Conservation (phyloP, 2,329 filamentous ascomycete genomes). For the Colletotrichum somersetense region DNA sequence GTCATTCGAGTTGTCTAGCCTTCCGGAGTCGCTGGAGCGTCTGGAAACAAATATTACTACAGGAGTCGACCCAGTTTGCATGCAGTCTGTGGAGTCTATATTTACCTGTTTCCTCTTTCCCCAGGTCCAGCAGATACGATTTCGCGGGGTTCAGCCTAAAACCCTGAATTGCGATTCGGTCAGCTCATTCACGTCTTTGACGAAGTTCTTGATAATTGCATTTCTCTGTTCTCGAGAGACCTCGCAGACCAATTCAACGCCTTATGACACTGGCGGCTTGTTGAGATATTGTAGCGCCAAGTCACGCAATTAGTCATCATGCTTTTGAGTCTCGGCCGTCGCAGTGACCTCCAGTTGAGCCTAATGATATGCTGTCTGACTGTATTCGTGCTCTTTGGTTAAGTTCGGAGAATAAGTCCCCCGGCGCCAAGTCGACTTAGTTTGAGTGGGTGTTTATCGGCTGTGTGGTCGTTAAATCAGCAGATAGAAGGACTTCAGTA, state of each 20-base stretch:
- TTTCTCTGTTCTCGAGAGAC: background rate
- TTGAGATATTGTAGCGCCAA: too few relatives aligned
- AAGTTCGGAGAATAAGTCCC: constrained; percentile 57
- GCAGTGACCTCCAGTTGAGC: constrained; percentile 26
- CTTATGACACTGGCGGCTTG: background rate
- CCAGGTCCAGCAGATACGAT: background rate
- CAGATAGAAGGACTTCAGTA: too few relatives aligned
- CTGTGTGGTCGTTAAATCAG: too few relatives aligned
- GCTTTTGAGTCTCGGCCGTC: constrained; percentile 26
- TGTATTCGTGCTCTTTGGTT: constrained; percentile 54
- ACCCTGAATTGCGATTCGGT: background rate
- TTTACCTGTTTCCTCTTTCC: constrained; percentile 6
- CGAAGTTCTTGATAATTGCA: background rate
- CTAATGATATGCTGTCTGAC: constrained; percentile 29
- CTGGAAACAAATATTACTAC: background rate
- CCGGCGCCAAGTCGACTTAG: too few relatives aligned
- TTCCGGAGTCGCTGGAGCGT: too few relatives aligned
- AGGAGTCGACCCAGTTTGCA: background rate
- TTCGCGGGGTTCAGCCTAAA: background rate
- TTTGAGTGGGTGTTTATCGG: background rate
- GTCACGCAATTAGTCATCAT: background rate
- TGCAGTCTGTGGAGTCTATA: background rate
- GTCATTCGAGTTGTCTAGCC: background rate
- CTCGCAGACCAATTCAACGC: background rate
- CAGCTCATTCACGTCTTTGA: background rate